Base-by-base conservation (phyloP, 257 asterid species). In the Linderniella brevidens region DNA sequence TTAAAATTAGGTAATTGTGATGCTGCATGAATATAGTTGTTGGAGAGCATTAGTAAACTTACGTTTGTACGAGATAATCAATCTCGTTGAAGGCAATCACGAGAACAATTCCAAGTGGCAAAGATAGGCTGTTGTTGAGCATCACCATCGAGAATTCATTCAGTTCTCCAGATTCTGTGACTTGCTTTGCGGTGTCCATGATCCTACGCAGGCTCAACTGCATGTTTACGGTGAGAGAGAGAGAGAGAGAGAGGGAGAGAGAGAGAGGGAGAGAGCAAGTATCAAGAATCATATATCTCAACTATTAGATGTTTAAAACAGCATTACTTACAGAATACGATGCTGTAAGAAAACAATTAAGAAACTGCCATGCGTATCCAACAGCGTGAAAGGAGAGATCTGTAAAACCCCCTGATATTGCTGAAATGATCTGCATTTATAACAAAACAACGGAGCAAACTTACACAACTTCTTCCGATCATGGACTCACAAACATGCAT, bases 111-210 rank as follows among this genome's bases (percentile, higher is more conserved):
- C 94, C 97, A n/a, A 86, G 69, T 13, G 97, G 97, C 58, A 86
- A 49, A 4, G 97, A 86, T 60, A 86, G 94, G 60, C 70, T 65
- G 62, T 86, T 86, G 73, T 82, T 86, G 55, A 86, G 78, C 79
- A 86, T 60, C 61, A 86, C 97, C 97, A 86, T 86, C 18, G 97
- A 79, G 71, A 86, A 79, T 57, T 86, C 97, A 19, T 86, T 79
- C 75, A 82, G 49, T 39, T 75, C 81, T 52, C 97, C 97, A 11
- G 97, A 86, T 64, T 62, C 75, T 0, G 97, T 86, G 43, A 77
- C 94, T 73, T 73, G 93, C 61, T 79, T 86, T 45, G 97, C 94
- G 14, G 92, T 82, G 56, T 86, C 97, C 97, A 86, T 86, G 19
- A 82, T 75, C 71, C 97, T 77, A 50, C 94, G 84, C 60, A 86